phyloP scores from a whole-genome alignment of 2,329 filamentous ascomycete genomes.

The Aspergillus piperis region DNA sequence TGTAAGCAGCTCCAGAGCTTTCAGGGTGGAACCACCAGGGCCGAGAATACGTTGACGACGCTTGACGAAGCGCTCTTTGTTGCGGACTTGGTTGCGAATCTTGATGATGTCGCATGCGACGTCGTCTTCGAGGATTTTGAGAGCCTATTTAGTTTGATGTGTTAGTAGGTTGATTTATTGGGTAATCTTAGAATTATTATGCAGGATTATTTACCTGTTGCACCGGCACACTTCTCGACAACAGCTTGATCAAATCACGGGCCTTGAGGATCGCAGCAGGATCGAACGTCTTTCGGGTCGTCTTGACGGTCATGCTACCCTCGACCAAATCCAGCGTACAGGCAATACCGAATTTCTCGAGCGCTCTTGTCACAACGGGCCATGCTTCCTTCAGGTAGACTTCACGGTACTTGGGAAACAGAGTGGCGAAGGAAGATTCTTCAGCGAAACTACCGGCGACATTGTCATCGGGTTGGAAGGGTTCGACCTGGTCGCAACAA shows the following conservation, averaged over 20 bases:
- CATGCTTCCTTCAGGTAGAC: constrained; percentile 89
- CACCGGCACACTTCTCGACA: constrained; percentile 87
- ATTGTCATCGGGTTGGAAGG: constrained; percentile 86
- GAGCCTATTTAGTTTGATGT: constrained; percentile 51
- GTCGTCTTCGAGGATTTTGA: constrained; percentile 92
- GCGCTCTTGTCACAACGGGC: constrained; percentile 82
- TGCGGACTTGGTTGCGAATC: constrained; percentile 83
- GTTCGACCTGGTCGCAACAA: constrained; percentile 60
- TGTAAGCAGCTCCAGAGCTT: constrained; percentile 89
- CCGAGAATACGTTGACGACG: constrained; percentile 88
- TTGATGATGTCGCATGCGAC: constrained; percentile 95
- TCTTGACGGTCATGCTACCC: constrained; percentile 95
- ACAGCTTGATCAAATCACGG: constrained; percentile 87
- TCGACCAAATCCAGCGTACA: constrained; percentile 94
- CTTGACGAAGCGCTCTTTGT: constrained; percentile 96
- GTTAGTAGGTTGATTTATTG: background rate
- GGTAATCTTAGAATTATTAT: background rate
- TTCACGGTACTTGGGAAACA: constrained; percentile 97
- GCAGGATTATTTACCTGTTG: constrained; percentile 59
- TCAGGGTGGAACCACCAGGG: constrained; percentile 86
- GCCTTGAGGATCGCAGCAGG: constrained; percentile 92
- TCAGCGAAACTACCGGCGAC: constrained; percentile 81
- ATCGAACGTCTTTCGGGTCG: constrained; percentile 87
- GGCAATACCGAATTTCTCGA: constrained; percentile 85
- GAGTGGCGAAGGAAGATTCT: constrained; percentile 79